These are phyloP conservation scores for Pseudocercospora vitis DNA, from an alignment of 2,329 filamentous ascomycete genomes.

Conservation along the genomic window DNA sequence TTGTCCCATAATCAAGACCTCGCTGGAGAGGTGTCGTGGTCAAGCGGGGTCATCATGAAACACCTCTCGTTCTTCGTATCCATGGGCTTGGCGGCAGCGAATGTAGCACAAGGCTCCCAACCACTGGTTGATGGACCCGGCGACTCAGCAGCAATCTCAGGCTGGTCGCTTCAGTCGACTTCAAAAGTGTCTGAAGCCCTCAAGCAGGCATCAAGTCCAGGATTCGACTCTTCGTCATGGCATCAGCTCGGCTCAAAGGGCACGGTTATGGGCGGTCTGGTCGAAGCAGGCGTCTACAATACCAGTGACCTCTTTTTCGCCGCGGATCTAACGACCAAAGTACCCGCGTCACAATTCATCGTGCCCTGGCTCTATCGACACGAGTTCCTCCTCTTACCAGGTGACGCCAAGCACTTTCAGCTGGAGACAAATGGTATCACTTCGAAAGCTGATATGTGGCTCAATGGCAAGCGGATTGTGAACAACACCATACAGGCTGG, in stretches of 20 bases:
- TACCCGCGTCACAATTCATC: conserved; percentile 6
- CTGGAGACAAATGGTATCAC: conserved; percentile 17
- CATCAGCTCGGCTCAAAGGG: conserved; percentile 11
- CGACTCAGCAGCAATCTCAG: conserved; percentile 8
- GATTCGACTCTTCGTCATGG: conserved; percentile 15
- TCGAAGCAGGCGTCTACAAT: conserved; percentile 14
- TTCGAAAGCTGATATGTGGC: conserved; percentile 18
- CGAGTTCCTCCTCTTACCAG: conserved; percentile 9
- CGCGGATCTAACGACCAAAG: conserved; percentile 10
- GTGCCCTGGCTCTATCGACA: conserved; percentile 16
- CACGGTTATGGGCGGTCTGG: conserved; percentile 14
- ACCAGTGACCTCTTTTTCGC: conserved; percentile 14
- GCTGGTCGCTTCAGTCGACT: conserved; percentile 16
- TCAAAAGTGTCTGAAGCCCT: conserved; percentile 8
- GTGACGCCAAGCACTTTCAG: conserved; percentile 10
- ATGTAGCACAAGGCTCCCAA: not conserved
- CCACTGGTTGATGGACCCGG: conserved; percentile 1
- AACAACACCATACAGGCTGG: conserved; percentile 9
- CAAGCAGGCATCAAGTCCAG: not conserved
- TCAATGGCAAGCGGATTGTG: conserved; percentile 11
- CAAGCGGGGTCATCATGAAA: not conserved
- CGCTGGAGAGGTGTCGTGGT: not conserved
- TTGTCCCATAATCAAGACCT: not conserved
- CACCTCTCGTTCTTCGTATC: not conserved
- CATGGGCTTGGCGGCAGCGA: not conserved